phyloP scores from a whole-genome alignment of 2,329 filamentous ascomycete species.

The Trichoderma simmonsii region DNA sequence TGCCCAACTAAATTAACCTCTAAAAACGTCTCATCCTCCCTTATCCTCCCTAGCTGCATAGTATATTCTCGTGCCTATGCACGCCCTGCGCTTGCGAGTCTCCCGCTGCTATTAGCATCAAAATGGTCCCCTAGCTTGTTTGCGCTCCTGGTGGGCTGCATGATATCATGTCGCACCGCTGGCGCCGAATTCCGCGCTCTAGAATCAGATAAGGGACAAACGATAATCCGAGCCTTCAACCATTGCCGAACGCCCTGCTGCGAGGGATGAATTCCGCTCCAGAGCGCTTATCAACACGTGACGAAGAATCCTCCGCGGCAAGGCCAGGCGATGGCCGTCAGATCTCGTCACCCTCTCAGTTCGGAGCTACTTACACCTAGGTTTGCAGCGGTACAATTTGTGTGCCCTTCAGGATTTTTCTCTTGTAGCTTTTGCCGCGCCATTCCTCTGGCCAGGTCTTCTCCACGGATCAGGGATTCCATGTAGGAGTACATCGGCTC shows the following conservation, averaged over 20 bases:
- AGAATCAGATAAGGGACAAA: constrained; percentile 12
- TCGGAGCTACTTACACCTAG: constrained; percentile 31
- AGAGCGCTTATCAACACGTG: constrained; percentile 35
- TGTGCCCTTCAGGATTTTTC: constrained; percentile 5
- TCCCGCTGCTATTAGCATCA: background rate
- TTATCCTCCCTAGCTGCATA: background rate
- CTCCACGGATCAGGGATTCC: constrained; percentile 27
- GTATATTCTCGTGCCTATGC: background rate
- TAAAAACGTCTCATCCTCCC: background rate
- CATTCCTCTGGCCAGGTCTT: background rate
- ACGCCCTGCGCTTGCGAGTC: background rate
- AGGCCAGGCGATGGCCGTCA: constrained; percentile 29
- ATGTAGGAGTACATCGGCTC: constrained; percentile 36
- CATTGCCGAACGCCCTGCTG: background rate
- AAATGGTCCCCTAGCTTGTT: background rate
- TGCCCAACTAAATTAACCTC: background rate
- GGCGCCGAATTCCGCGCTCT: constrained; percentile 7
- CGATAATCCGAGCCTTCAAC: background rate
- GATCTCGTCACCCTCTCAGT: constrained; percentile 37
- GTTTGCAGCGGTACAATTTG: constrained; percentile 32
- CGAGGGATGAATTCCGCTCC: background rate
- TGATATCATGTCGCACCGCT: constrained; percentile 8
- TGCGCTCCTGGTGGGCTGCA: background rate
- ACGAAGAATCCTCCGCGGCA: constrained; percentile 31
- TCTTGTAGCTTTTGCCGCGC: background rate